Evolutionary conservation across 2,329 filamentous ascomycete genomes (phyloP).

Genomic region (Lachnellula hyalina): DNA sequence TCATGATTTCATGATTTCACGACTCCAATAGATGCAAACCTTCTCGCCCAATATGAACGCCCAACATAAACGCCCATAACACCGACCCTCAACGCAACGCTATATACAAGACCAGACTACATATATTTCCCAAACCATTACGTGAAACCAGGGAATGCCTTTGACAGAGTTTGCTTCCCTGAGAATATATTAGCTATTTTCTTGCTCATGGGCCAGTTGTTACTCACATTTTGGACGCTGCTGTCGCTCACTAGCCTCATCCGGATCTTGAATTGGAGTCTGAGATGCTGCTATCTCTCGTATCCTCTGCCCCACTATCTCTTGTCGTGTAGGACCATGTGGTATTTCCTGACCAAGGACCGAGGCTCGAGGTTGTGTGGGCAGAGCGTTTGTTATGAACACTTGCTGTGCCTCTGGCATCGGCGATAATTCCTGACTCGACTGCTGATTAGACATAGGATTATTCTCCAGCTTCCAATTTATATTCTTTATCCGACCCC

Average conservation of each 20-base stretch:
- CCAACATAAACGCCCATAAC: slow-evolving; percentile 5
- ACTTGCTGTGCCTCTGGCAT: slow-evolving; percentile 12
- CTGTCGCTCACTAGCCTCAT: slow-evolving; percentile 12
- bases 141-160: slow-evolving; percentile 26
- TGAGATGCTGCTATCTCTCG: slow-evolving; percentile 22
- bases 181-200: slow-evolving; percentile 1
- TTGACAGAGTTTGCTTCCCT: slow-evolving; percentile 23
- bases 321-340: slow-evolving; percentile 6
- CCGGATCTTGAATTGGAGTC: slow-evolving; percentile 22
- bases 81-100: slow-evolving; percentile 11
- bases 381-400: slow-evolving; percentile 9
- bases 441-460: slow-evolving; percentile 1
- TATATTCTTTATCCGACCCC: slow-evolving; percentile 9
- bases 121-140: neutral
- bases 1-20: neutral
- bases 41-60: neutral
- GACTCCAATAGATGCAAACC: neutral
- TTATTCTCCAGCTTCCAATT: slow-evolving; percentile 8
- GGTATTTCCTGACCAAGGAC: slow-evolving; percentile 2
- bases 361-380: neutral
- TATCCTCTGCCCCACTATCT: slow-evolving; percentile 22
- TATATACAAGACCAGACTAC: slow-evolving; percentile 8
- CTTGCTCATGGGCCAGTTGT: neutral
- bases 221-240: slow-evolving; percentile 19
- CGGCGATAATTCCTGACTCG: slow-evolving; percentile 1